Percentiles rank a stretch among this genome's conserved stretches.
These are phyloP conservation scores for Aureobasidium sp. DNA, from an alignment of 2,329 filamentous ascomycete genomes.

Conservation along the genomic window DNA sequence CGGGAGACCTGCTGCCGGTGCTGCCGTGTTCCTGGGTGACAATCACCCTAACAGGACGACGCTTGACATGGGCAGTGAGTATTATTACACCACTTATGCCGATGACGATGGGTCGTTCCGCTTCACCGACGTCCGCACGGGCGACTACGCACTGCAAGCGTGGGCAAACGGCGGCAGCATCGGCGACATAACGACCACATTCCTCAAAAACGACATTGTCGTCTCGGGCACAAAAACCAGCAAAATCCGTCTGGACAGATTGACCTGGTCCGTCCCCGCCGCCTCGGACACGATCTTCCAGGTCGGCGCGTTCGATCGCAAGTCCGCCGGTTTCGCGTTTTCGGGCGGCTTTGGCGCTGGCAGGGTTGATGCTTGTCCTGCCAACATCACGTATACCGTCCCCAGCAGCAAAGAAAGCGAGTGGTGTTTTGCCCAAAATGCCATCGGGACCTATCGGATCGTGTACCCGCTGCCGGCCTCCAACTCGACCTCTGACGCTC, in stretches of 20 bases:
- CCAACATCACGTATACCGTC: slow-evolving; percentile 15
- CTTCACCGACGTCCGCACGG: slow-evolving; percentile 13
- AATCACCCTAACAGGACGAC: slow-evolving; percentile 4
- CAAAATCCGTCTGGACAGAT: neutral
- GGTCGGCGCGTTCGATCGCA: slow-evolving; percentile 15
- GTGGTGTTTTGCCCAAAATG: slow-evolving; percentile 17
- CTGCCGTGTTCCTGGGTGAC: slow-evolving; percentile 13
- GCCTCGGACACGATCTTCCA: slow-evolving; percentile 5
- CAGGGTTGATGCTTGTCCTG: slow-evolving; percentile 11
- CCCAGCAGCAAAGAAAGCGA: neutral
- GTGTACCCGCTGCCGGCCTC: neutral
- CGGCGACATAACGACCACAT: slow-evolving; percentile 6
- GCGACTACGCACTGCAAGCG: slow-evolving; percentile 12
- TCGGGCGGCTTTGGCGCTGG: slow-evolving; percentile 11
- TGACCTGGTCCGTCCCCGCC: neutral
- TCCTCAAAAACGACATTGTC: slow-evolving; percentile 8
- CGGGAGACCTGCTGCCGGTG: slow-evolving; percentile 13
- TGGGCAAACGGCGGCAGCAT: slow-evolving; percentile 15
- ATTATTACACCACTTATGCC: slow-evolving; percentile 18
- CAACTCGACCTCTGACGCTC: slow-evolving; percentile 23
- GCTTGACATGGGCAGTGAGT: slow-evolving; percentile 3
- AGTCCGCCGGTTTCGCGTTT: slow-evolving; percentile 3
- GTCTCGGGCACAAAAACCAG: neutral
- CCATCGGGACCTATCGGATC: slow-evolving; percentile 11
- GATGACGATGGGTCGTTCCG: slow-evolving; percentile 6